Percentiles rank a stretch among this genome's conserved stretches.
These are phyloP conservation scores for Citrus sp. DNA, from an alignment of 345 rosid species.

Conservation along the genomic window DNA sequence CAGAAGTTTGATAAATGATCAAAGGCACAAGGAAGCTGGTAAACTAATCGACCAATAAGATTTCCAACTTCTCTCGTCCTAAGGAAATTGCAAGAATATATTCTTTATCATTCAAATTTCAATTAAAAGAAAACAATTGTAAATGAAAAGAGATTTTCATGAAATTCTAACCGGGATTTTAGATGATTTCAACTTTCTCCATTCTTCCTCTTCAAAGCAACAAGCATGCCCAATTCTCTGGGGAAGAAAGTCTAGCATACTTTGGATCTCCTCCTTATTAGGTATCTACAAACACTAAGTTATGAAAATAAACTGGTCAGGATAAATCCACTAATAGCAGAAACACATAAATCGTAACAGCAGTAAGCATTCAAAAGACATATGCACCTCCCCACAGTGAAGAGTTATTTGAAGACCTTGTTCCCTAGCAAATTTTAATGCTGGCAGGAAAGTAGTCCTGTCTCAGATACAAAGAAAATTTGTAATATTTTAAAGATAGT, in stretches of 20 bases:
- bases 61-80: neutral
- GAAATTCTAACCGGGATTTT: conserved; percentile 55
- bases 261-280: conserved; percentile 68
- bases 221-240: conserved; percentile 91
- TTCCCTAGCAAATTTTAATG: conserved; percentile 67
- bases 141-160: neutral
- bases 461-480: conserved; percentile 22
- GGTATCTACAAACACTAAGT: conserved; percentile 89
- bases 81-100: neutral
- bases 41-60: neutral
- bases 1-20: neutral
- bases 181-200: conserved; percentile 58
- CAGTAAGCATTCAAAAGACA: conserved; percentile 11
- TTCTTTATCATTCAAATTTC: neutral
- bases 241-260: conserved; percentile 85
- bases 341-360: neutral
- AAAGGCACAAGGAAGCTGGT: neutral
- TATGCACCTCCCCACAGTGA: conserved; percentile 92
- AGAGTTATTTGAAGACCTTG: conserved; percentile 77
- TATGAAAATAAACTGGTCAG: conserved; percentile 31
- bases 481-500: neutral
- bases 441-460: conserved; percentile 85
- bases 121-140: neutral
- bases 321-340: conserved; percentile 14
- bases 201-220: conserved; percentile 59